A percentile compares a stretch with the other conserved stretches of the same genome.
Evolutionary conservation across 441 rosid species (phyloP).

Genomic region (Gossypium aridum): DNA sequence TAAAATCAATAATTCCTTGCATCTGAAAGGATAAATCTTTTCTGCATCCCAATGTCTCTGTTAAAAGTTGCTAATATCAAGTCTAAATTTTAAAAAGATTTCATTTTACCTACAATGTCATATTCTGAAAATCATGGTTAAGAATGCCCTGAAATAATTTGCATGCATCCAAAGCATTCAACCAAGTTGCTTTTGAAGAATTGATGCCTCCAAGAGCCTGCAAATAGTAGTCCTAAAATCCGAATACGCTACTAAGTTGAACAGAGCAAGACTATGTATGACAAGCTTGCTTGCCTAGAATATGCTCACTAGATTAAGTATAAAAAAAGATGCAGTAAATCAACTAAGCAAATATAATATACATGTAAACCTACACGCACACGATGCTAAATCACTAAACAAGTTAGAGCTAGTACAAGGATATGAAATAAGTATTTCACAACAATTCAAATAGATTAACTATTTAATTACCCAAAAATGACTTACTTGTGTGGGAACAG

Average conservation of each 20-base stretch:
- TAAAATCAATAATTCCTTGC: background rate
- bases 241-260: background rate
- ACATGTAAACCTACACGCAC: background rate
- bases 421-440: background rate
- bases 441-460: background rate
- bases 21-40: background rate
- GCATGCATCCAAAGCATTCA: background rate
- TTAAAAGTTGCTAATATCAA: background rate
- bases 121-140: slow-evolving; percentile 4
- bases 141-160: slow-evolving; percentile 1
- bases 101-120: slow-evolving; percentile 1
- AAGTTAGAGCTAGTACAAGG: background rate
- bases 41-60: background rate
- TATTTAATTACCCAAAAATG: slow-evolving; percentile 9
- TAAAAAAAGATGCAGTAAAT: background rate
- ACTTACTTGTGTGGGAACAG: slow-evolving; percentile 37
- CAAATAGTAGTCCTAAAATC: background rate
- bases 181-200: background rate
- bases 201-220: background rate
- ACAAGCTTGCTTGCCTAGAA: background rate
- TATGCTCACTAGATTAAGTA: background rate
- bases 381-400: background rate
- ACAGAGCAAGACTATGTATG: background rate
- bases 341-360: background rate
- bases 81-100: background rate